phyloP scores from a whole-genome alignment of 2,329 filamentous ascomycete genomes.

The Fusarium circinatum region DNA sequence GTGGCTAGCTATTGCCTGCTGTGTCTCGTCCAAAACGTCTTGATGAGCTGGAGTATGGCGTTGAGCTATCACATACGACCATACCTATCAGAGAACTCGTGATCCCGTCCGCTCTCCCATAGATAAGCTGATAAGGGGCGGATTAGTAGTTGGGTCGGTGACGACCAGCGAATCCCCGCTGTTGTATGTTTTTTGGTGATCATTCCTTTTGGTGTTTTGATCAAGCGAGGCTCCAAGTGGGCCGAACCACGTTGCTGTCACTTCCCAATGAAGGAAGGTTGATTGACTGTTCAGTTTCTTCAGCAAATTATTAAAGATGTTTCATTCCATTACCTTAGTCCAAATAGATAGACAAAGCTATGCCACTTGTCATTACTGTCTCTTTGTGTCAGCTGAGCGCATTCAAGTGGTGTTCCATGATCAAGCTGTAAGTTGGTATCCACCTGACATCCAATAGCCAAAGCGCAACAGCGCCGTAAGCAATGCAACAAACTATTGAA shows the following conservation, averaged over 20 bases:
- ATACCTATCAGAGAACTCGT: not conserved
- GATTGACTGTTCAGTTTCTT: too few relatives aligned
- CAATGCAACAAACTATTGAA: not conserved
- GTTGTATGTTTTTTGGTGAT: not conserved
- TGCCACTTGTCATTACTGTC: too few relatives aligned
- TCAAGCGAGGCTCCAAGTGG: not conserved
- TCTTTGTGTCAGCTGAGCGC: not conserved
- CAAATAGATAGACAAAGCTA: too few relatives aligned
- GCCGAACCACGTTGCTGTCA: not conserved
- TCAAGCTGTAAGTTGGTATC: not conserved
- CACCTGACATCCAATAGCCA: not conserved
- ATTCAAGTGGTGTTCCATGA: not conserved
- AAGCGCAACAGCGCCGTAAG: not conserved
- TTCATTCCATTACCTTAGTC: too few relatives aligned
- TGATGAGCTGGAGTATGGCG: not conserved
- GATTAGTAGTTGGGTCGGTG: not conserved
- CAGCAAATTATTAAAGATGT: not conserved
- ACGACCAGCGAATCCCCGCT: not conserved
- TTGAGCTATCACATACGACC: not conserved
- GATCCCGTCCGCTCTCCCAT: not conserved
- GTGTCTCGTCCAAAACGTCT: accelerated
- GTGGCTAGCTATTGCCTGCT: not conserved
- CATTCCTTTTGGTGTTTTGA: not conserved
- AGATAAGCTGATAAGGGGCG: not conserved
- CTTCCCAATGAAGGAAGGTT: not conserved